phyloP scores from a whole-genome alignment of 192 early-diverging fungal species.

The Lunasporangiospora selenospora region DNA sequence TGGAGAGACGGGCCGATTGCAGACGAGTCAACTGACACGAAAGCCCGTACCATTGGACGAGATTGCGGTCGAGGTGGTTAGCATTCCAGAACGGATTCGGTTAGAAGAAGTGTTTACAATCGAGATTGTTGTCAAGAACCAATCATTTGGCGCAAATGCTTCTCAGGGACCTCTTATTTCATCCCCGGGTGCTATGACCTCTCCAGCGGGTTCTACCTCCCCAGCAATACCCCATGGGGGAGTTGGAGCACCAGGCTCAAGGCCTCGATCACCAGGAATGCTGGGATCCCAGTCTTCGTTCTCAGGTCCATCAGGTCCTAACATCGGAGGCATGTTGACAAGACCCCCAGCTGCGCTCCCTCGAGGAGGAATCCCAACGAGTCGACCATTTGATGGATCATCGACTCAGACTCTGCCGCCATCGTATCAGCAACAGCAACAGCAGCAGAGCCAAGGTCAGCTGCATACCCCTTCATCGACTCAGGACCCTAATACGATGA shows the following conservation, averaged over 20 bases:
- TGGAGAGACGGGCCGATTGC: conserved; percentile 87
- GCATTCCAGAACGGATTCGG: conserved; percentile 46
- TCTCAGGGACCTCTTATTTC: too few species aligned
- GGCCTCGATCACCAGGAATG: too few species aligned
- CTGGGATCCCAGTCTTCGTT: too few species aligned
- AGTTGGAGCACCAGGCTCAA: too few species aligned
- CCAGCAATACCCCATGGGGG: too few species aligned
- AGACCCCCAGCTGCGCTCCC: conserved; percentile 35
- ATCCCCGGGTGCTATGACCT: too few species aligned
- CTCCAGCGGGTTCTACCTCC: too few species aligned
- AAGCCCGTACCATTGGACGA: conserved; percentile 80
- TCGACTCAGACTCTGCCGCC: conserved; percentile 7
- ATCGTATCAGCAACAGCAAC: neutral
- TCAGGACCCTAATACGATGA: conserved; percentile 50
- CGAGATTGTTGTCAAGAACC: conserved; percentile 51
- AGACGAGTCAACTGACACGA: conserved; percentile 91
- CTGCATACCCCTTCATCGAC: too few species aligned
- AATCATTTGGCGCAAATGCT: conserved; percentile 11
- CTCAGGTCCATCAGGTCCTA: conserved; percentile 6
- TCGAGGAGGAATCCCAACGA: conserved; percentile 18
- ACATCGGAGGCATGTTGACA: conserved; percentile 14
- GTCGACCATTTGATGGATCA: conserved; percentile 9
- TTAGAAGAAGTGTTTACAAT: conserved; percentile 74
- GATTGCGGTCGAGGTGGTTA: conserved; percentile 66
- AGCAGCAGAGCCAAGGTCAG: too few species aligned